Base-by-base conservation (phyloP, 176 grass and related monocot genomes). In the Microstegium vimineum region DNA sequence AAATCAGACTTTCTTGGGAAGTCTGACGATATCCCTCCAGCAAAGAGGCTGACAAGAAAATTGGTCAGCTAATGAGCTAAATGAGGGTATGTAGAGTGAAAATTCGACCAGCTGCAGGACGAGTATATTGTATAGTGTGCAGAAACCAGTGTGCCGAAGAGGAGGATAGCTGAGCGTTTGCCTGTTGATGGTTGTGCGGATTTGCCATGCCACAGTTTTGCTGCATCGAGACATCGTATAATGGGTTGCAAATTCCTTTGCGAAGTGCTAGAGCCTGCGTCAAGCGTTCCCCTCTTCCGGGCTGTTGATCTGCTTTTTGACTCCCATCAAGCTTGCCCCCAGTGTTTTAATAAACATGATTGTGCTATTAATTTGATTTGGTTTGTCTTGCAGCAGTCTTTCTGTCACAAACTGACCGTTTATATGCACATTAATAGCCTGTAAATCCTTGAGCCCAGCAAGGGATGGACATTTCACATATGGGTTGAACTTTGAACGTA, bases 51-150 rank as follows among this genome's bases (percentile, higher is more conserved):
- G 63, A 87, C 92, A 49, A 85, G 89, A 75, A 98, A 98, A 84
- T 54, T 90, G 68, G 72, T 91, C 41, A 88, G 92, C 76, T n/a
- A n/a, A n/a, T n/a, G n/a, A n/a, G n/a, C n/a, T 98, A 88, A 94
- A 69, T 27, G 34, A 74, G 51, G 33, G 2, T 10, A 27, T 43
- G 40, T 46, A 57, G 64, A 47, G 65, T 41, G 35, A 35, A 77
- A 81, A 71, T 6, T 51, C 20, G 10, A n/a, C 71, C 45, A 46
- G 16, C 71, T 59, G 78, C 34, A 34, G 71, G 66, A 57, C 49
- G 17, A 0, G 7, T 51, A 38, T 52, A 36, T 32, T 35, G 10
- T 52, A 49, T 23, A 80, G 69, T 66, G 62, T 34, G 82, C 72
- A 46, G 54, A 89, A 70, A 85, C 52, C 28, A 67, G 64, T 81